Evolutionary conservation across 169 alveolate genomes (phyloP).

Genomic region (Plasmodium inui): DNA sequence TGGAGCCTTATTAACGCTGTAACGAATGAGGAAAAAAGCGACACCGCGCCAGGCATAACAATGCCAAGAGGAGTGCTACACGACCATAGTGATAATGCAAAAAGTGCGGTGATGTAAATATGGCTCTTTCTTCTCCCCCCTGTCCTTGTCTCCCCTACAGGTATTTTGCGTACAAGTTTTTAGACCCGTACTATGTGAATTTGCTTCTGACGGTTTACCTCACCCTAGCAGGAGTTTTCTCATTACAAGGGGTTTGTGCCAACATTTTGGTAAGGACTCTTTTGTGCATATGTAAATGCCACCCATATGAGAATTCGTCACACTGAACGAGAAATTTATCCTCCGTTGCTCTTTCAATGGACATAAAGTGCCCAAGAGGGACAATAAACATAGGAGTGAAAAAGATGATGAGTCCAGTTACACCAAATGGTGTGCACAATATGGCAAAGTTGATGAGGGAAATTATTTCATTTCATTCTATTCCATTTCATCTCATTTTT

Average conservation of each 20-base stretch:
- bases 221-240: constrained; percentile 71
- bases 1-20: constrained; percentile 71
- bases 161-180: constrained; percentile 74
- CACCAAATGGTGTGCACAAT: not conserved
- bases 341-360: not conserved
- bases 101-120: not conserved
- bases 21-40: not conserved
- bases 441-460: not conserved
- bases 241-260: constrained; percentile 55
- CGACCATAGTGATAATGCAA: not conserved
- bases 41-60: not conserved
- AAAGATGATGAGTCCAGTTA: not conserved
- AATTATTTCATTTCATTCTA: not conserved
- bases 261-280: constrained; percentile 27
- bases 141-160: constrained; percentile 3
- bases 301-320: not conserved
- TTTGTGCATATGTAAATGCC: not conserved
- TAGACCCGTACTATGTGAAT: constrained; percentile 74
- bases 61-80: not conserved
- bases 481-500: not conserved
- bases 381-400: not conserved
- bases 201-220: constrained; percentile 55
- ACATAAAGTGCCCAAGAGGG: not conserved
- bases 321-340: not conserved
- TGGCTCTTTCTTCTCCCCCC: not conserved